phyloP scores from a whole-genome alignment of 805 yeast genomes.

The Candida ortonii region DNA sequence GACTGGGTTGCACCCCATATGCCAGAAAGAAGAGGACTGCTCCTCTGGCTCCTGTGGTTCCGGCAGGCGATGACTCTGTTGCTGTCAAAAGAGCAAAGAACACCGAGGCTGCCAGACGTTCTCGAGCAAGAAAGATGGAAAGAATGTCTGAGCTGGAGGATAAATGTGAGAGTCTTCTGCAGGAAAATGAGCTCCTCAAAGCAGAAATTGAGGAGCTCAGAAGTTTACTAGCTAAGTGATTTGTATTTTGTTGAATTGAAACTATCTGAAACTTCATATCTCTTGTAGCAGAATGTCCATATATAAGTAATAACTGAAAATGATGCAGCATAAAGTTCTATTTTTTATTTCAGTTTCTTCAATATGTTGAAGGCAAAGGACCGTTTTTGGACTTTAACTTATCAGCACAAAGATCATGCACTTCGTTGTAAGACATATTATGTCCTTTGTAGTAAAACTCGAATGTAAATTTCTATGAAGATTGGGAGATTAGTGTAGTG shows the following conservation, averaged over 20 bases:
- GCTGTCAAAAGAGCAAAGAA: conserved; percentile 90
- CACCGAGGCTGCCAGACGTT: conserved; percentile 96
- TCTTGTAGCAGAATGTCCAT: background rate
- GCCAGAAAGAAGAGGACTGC: conserved; percentile 70
- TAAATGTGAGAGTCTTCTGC: conserved; percentile 62
- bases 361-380: too few species aligned
- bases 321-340: too few species aligned
- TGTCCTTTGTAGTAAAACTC: background rate
- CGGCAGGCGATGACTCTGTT: conserved; percentile 58
- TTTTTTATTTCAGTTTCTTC: too few species aligned
- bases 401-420: too few species aligned
- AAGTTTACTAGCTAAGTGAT: conserved; percentile 39
- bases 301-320: too few species aligned
- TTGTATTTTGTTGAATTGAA: background rate
- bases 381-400: too few species aligned
- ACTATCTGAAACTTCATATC: too few species aligned
- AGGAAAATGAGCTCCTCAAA: conserved; percentile 57
- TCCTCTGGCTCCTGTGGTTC: conserved; percentile 71
- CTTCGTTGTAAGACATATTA: background rate
- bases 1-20: conserved; percentile 72
- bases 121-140: conserved; percentile 89
- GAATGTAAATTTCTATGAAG: conserved; percentile 4
- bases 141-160: conserved; percentile 81
- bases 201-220: conserved; percentile 56
- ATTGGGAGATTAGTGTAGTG: conserved; percentile 86